These are phyloP conservation scores for Eremomyces bilateralis DNA, from an alignment of 495 filamentous ascomycete species.

Conservation along the genomic window DNA sequence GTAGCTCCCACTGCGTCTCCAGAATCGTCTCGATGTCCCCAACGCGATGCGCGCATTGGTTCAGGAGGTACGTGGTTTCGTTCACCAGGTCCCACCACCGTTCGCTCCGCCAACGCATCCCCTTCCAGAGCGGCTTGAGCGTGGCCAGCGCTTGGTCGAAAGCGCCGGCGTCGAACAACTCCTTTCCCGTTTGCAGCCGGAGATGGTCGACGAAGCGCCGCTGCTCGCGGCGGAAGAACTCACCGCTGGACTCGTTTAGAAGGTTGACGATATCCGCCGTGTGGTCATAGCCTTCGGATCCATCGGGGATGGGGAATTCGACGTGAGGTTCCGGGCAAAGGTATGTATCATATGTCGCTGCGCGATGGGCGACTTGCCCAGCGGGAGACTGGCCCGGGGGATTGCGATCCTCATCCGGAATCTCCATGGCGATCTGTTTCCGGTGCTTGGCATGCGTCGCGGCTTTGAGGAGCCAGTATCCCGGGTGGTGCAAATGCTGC, in stretches of 20 bases:
- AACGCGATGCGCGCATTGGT: constrained; percentile 43
- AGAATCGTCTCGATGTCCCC: constrained; percentile 45
- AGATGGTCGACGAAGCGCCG: constrained; percentile 42
- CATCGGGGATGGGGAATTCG: constrained; percentile 37
- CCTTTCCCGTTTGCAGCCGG: constrained; percentile 44
- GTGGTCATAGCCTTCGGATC: constrained; percentile 34
- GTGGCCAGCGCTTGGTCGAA: constrained; percentile 47
- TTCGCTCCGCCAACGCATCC: constrained; percentile 49
- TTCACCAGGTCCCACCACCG: constrained; percentile 64
- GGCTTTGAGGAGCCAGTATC: constrained; percentile 64
- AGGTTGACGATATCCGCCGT: constrained; percentile 35
- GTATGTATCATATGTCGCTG: constrained; percentile 64
- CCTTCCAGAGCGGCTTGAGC: constrained; percentile 49
- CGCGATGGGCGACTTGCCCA: constrained; percentile 41
- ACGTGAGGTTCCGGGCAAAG: constrained; percentile 56
- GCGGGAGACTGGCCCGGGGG: constrained; percentile 45
- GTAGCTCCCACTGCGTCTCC: constrained; percentile 67
- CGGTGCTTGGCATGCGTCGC: constrained; percentile 42
- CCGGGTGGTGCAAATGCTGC: constrained; percentile 66
- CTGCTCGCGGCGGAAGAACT: constrained; percentile 45
- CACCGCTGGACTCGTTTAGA: constrained; percentile 34
- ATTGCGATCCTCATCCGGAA: constrained; percentile 52
- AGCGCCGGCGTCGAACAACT: constrained; percentile 35
- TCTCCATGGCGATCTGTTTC: constrained; percentile 36
- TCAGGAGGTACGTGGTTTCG: constrained; percentile 49